Percentiles rank a stretch among this genome's conserved stretches.
These are phyloP conservation scores for Aeminium ludgeri DNA, from an alignment of 495 filamentous ascomycete genomes.

Conservation along the genomic window DNA sequence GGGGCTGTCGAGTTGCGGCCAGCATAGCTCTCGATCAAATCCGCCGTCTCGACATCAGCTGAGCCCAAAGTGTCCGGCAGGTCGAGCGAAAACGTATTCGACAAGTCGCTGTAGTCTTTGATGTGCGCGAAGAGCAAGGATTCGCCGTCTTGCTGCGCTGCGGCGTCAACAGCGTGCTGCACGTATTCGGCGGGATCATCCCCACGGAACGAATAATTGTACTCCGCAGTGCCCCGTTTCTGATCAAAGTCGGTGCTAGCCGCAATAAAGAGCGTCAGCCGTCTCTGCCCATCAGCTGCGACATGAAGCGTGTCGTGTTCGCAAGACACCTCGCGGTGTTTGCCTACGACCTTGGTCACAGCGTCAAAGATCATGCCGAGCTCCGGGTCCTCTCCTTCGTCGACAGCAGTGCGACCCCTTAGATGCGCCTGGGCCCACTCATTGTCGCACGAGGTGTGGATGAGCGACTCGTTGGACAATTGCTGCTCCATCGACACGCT, in stretches of 20 bases:
- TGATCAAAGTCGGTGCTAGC: conserved; percentile 33
- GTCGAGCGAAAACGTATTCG: conserved; percentile 24
- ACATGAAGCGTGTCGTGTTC: conserved; percentile 15
- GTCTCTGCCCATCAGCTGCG: conserved; percentile 4
- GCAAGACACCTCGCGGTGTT: conserved; percentile 6
- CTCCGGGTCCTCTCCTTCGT: neutral
- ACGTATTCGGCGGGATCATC: conserved; percentile 27
- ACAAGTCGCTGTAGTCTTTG: conserved; percentile 26
- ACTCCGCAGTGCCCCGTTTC: conserved; percentile 27
- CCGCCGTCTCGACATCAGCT: conserved; percentile 22
- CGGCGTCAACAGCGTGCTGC: conserved; percentile 18
- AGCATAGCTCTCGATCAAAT: conserved; percentile 17
- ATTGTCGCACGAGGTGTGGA: conserved; percentile 21
- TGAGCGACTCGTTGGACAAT: conserved; percentile 12
- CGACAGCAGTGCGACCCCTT: too few relatives aligned
- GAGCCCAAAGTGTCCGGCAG: conserved; percentile 29
- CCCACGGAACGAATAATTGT: conserved; percentile 31
- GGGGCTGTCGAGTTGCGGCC: too few relatives aligned
- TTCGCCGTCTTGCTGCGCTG: conserved; percentile 19
- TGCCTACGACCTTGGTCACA: conserved; percentile 14
- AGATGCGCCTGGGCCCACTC: conserved; percentile 16
- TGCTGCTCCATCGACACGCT: conserved; percentile 23
- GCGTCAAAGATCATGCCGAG: conserved; percentile 27
- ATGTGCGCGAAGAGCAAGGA: conserved; percentile 25
- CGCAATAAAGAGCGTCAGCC: conserved; percentile 24